Percentiles rank a stretch among this genome's conserved stretches.
phyloP scores from a whole-genome alignment of 805 yeast genomes.

The Candida fluviatilis region DNA sequence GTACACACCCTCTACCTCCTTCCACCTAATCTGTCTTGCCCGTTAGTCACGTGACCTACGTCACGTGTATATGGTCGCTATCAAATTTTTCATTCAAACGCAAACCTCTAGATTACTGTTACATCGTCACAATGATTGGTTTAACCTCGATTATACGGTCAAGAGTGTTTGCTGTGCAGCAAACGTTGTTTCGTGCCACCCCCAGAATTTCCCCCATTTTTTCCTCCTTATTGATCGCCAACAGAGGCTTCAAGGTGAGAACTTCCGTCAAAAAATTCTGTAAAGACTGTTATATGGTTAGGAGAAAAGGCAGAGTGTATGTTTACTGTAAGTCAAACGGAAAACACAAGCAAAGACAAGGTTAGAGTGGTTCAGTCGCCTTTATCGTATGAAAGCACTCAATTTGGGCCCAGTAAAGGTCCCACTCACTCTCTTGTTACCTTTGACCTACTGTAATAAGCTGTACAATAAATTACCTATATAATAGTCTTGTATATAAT shows the following conservation, averaged over 20 bases:
- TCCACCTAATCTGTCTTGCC: no score
- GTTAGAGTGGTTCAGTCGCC: constrained; percentile 35
- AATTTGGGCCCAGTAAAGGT: no score
- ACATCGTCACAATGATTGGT: neutral
- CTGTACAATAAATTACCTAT: no score
- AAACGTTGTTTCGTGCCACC: neutral
- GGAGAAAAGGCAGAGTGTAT: constrained; percentile 91
- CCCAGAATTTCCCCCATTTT: constrained; percentile 1
- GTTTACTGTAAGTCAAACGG: constrained; percentile 91
- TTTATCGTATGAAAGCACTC: no score
- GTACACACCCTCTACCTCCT: no score
- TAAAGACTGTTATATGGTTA: constrained; percentile 81
- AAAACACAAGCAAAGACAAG: constrained; percentile 93
- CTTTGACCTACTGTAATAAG: no score
- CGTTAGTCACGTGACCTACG: no score
- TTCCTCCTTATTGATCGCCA: constrained; percentile 6
- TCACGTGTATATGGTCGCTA: no score
- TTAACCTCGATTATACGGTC: constrained; percentile 2
- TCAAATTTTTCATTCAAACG: neutral
- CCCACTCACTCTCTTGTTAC: no score
- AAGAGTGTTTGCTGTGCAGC: constrained; percentile 2
- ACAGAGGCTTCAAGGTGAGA: constrained; percentile 84
- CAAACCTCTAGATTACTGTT: neutral
- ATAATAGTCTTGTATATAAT: no score
- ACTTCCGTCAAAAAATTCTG: constrained; percentile 93